A percentile compares a stretch with the other conserved stretches of the same genome.
Evolutionary conservation across 106 monocot species (phyloP).

Genomic region (Dioscorea dumetorum): DNA sequence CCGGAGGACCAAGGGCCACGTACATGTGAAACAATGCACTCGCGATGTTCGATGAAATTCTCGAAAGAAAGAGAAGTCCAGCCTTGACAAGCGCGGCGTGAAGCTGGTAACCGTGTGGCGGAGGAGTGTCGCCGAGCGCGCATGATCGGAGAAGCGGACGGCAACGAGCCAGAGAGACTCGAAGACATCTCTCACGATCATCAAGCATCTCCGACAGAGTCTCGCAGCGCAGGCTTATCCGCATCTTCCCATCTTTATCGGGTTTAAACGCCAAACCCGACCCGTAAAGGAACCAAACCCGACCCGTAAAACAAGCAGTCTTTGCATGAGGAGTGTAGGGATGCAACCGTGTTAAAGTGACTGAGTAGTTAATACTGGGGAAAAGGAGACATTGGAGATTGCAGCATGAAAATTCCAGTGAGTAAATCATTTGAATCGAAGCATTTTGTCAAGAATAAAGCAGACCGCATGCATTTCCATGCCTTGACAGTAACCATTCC

Average conservation of each 20-base stretch:
- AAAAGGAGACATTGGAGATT: too few species aligned
- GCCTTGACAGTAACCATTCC: constrained; percentile 13
- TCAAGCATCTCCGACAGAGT: too few species aligned
- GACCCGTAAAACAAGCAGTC: too few species aligned
- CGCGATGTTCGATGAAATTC: constrained; percentile 9
- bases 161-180: neutral
- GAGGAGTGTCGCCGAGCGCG: constrained; percentile 22
- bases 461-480: constrained; percentile 11
- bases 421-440: neutral
- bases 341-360: too few species aligned
- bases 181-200: too few species aligned
- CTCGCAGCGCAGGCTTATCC: too few species aligned
- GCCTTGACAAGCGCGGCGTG: constrained; percentile 34
- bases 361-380: too few species aligned
- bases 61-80: constrained; percentile 11
- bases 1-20: constrained; percentile 18
- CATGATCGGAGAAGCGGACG: constrained; percentile 37
- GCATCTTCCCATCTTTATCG: too few species aligned
- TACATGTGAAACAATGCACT: constrained; percentile 35
- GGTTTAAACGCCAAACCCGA: too few species aligned
- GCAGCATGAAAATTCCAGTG: too few species aligned
- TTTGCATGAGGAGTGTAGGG: too few species aligned
- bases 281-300: too few species aligned
- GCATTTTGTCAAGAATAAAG: constrained; percentile 27
- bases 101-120: constrained; percentile 14